A percentile compares a stretch with the other conserved stretches of the same genome.
Conservation (phyloP, 2,329 filamentous ascomycete species). For the Escovopsis sp. region DNA sequence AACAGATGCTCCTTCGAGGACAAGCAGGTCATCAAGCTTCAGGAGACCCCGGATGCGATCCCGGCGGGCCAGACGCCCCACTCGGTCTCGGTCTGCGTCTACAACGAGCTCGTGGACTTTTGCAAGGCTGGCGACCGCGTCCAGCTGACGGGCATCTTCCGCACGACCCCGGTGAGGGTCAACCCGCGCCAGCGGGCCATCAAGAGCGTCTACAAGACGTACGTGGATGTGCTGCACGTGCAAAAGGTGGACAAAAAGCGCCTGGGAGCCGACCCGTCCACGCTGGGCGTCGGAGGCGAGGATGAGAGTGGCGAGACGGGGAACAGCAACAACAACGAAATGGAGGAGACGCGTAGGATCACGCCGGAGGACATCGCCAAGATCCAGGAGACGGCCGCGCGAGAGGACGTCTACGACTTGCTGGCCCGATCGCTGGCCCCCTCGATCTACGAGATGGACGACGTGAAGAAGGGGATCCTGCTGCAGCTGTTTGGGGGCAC, state of each 20-base stretch:
- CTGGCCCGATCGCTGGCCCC: slow-evolving; percentile 82
- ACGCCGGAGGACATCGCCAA: slow-evolving; percentile 75
- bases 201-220: slow-evolving; percentile 96
- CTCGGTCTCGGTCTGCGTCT: slow-evolving; percentile 88
- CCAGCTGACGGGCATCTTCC: slow-evolving; percentile 92
- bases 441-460: slow-evolving; percentile 94
- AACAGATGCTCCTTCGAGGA: slow-evolving; percentile 91
- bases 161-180: slow-evolving; percentile 81
- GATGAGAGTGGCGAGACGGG: slow-evolving; percentile 45
- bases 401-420: slow-evolving; percentile 84
- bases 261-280: slow-evolving; percentile 80
- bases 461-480: slow-evolving; percentile 96
- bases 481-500: slow-evolving; percentile 94
- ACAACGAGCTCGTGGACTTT: slow-evolving; percentile 92
- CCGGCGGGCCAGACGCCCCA: slow-evolving; percentile 95
- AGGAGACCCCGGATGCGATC: slow-evolving; percentile 90
- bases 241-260: slow-evolving; percentile 95
- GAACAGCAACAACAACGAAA: slow-evolving; percentile 41
- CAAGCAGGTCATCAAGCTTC: slow-evolving; percentile 97
- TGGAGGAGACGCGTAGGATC: slow-evolving; percentile 74
- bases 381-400: slow-evolving; percentile 66
- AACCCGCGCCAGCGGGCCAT: slow-evolving; percentile 86
- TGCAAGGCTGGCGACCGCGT: slow-evolving; percentile 97
- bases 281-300: slow-evolving; percentile 67
- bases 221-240: slow-evolving; percentile 86